Evolutionary conservation across 495 filamentous ascomycete species (phyloP), one percentile per base, ranked within the genome.

Genomic region (Mytilinidion resinicola): DNA sequence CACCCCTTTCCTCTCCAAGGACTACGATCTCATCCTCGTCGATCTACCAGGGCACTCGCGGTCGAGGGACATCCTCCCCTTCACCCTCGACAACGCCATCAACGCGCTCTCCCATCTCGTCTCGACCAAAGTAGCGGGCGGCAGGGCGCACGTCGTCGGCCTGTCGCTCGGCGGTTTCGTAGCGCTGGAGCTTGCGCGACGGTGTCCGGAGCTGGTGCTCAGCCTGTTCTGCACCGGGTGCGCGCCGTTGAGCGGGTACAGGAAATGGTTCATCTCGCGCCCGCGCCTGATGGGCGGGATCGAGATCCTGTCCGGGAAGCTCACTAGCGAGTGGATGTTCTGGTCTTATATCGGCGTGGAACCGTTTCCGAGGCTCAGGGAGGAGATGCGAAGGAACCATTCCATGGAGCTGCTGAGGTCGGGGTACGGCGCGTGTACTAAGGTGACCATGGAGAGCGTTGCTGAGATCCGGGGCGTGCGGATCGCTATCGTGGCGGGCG

Each of bases 11-110:
- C 51, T 53, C 30, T 43, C 51, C 51, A 53, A 53, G 51, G 51
- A 53, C 51, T 53, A 53, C 30, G 51, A 53, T n/a, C 51, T 53
- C 51, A 53, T 53, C 51, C 25, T 53, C 51, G 51, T 53, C 30
- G 51, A 53, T 25, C 51, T 37, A 15, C 51, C 51, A 53, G 51
- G 51, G 51, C 51, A 53, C 51, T 53, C 51, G 11, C 17, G 51
- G 25, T 53, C 51, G 4, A 53, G 30, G 51, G 51, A 53, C 30
- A 53, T 53, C 51, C 51, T 53, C 17, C 51, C 51, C 30, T 53
- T 53, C 51, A 44, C 51, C 51, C 25, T 53, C 7, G 51, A 53
- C 51, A 53, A 53, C 30, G 51, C 51, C 30, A 38, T 53, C 17
- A 41, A 39, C 36, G 51, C 51, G 30, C 51, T 53, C 51, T 44